Conservation (phyloP, 2,329 filamentous ascomycete genomes). For the Cladosporium sp. region DNA sequence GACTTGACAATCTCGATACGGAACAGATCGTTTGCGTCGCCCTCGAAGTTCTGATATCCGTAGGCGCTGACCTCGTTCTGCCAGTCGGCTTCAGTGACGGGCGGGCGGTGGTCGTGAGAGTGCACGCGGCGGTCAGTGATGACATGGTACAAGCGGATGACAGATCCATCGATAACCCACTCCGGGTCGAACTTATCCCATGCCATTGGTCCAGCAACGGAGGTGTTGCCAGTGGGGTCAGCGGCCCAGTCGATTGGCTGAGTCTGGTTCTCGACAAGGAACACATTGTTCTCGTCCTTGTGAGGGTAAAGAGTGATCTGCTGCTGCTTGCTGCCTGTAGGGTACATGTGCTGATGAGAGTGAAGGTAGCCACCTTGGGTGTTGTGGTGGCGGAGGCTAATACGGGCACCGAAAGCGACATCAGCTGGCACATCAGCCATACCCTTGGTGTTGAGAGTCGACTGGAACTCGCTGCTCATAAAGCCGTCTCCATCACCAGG, state of each 20-base stretch:
- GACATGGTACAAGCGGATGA: slow-evolving; percentile 80
- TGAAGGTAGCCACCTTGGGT: slow-evolving; percentile 97
- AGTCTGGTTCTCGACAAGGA: slow-evolving; percentile 92
- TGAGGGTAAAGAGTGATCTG: slow-evolving; percentile 98
- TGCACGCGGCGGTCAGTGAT: slow-evolving; percentile 86
- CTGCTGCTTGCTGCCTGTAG: slow-evolving; percentile 95
- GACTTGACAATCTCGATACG: slow-evolving; percentile 91
- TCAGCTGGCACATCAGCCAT: slow-evolving; percentile 96
- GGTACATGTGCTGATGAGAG: slow-evolving; percentile 97
- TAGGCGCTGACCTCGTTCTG: slow-evolving; percentile 70
- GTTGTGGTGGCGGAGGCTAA: slow-evolving; percentile 89
- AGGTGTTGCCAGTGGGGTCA: slow-evolving; percentile 57
- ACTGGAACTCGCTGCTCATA: slow-evolving; percentile 99
- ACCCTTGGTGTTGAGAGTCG: slow-evolving; percentile 90
- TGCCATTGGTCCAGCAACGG: slow-evolving; percentile 76
- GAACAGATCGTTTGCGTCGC: slow-evolving; percentile 96
- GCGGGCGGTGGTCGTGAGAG: slow-evolving; percentile 89
- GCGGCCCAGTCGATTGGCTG: slow-evolving; percentile 66
- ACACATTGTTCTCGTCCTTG: slow-evolving; percentile 98
- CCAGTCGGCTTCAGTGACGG: slow-evolving; percentile 76
- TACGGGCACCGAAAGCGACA: slow-evolving; percentile 81
- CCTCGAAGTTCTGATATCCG: slow-evolving; percentile 93
- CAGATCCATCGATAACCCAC: slow-evolving; percentile 75
- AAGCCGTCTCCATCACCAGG: slow-evolving; percentile 97
- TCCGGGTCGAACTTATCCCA: slow-evolving; percentile 74